Evolutionary conservation across 331 rosid genomes (phyloP).

Genomic region (Malus hybrid): DNA sequence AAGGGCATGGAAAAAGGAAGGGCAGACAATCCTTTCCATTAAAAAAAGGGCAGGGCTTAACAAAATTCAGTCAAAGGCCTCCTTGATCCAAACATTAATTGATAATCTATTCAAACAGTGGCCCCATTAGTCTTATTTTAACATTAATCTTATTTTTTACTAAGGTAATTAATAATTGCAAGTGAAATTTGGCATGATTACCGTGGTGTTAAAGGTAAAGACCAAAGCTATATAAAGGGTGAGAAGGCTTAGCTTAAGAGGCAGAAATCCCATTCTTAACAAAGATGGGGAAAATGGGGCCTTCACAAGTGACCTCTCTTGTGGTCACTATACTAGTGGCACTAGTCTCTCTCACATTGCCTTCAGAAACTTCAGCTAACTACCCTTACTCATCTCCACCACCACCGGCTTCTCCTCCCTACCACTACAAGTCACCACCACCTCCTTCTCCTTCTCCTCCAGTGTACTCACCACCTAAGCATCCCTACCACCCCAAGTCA

Average conservation of each 20-base stretch:
- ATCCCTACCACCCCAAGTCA: neutral
- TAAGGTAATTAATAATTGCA: neutral
- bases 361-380: constrained; percentile 19
- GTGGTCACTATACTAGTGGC: constrained; percentile 10
- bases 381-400: constrained; percentile 26
- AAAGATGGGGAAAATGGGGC: constrained; percentile 25
- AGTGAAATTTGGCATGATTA: neutral
- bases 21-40: no score
- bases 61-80: constrained; percentile 2
- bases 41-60: neutral
- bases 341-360: constrained; percentile 14
- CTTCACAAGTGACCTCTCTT: neutral
- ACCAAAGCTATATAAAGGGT: constrained; percentile 19
- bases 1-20: no score
- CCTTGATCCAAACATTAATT: neutral
- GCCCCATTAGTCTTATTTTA: neutral
- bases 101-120: neutral
- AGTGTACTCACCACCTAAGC: neutral
- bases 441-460: neutral
- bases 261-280: constrained; percentile 1
- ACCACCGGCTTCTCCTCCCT: constrained; percentile 11
- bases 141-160: neutral
- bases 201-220: neutral
- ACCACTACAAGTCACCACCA: constrained; percentile 1
- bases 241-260: neutral